Percentiles rank a stretch among this genome's conserved stretches.
Evolutionary conservation across 805 yeast species (phyloP).

Genomic region (Ogataea methanolica): DNA sequence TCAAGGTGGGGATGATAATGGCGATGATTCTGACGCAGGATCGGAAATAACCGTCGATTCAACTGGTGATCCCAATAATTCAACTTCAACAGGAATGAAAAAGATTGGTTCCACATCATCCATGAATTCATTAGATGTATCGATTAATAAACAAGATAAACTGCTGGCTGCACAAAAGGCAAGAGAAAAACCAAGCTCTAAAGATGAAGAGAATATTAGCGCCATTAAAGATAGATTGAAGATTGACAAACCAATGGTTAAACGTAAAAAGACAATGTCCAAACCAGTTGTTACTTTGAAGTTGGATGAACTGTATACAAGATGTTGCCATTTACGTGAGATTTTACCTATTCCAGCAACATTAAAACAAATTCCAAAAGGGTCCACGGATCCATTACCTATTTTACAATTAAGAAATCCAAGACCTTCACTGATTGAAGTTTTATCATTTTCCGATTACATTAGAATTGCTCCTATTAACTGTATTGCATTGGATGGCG

Average conservation of each 20-base stretch:
- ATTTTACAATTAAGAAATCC: slow-evolving; percentile 74
- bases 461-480: slow-evolving; percentile 79
- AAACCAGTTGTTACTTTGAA: slow-evolving; percentile 34
- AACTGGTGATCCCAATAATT: background rate
- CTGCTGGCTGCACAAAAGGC: slow-evolving; percentile 28
- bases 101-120: slow-evolving; percentile 14
- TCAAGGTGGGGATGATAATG: slow-evolving; percentile 6
- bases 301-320: slow-evolving; percentile 74
- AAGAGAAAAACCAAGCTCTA: slow-evolving; percentile 10
- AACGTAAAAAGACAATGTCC: slow-evolving; percentile 31
- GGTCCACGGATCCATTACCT: slow-evolving; percentile 71
- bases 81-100: slow-evolving; percentile 12
- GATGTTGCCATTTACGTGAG: slow-evolving; percentile 91
- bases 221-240: slow-evolving; percentile 31
- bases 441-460: slow-evolving; percentile 85
- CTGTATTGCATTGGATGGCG: slow-evolving; percentile 75
- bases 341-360: slow-evolving; percentile 91
- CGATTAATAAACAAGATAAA: slow-evolving; percentile 28
- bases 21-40: slow-evolving; percentile 3
- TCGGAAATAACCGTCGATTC: slow-evolving; percentile 5
- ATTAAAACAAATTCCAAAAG: slow-evolving; percentile 72
- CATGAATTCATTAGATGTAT: slow-evolving; percentile 18
- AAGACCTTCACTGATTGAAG: slow-evolving; percentile 84
- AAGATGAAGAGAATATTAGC: slow-evolving; percentile 15
- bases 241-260: slow-evolving; percentile 69